A percentile compares a stretch with the other conserved stretches of the same genome.
Evolutionary conservation across 2,329 filamentous ascomycete genomes (phyloP).

Genomic region (Colletotrichum liaoningense): DNA sequence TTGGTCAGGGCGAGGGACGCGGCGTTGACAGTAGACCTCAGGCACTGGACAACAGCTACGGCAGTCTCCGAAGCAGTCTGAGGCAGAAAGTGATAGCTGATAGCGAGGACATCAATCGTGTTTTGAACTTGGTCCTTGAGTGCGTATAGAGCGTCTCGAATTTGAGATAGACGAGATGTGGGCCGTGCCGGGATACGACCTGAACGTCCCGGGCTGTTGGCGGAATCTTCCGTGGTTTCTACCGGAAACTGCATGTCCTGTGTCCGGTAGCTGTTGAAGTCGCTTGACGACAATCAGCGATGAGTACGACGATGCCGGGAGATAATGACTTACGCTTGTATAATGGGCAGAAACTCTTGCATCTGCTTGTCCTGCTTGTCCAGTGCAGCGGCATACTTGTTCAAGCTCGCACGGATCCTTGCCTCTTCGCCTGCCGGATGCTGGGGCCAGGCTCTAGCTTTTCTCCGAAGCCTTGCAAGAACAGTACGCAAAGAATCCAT

Average conservation of each 20-base stretch:
- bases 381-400: conserved; percentile 19
- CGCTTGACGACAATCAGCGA: conserved; percentile 24
- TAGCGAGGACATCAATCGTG: conserved; percentile 35
- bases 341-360: conserved; percentile 37
- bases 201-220: not conserved
- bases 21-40: conserved; percentile 35
- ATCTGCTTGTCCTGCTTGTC: conserved; percentile 35
- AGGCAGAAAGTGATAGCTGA: conserved; percentile 8
- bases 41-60: conserved; percentile 8
- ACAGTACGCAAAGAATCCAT: conserved; percentile 36
- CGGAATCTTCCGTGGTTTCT: not conserved
- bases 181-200: not conserved
- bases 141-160: conserved; percentile 39
- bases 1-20: conserved; percentile 39
- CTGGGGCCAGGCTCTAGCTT: not conserved
- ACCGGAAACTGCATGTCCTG: not conserved
- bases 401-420: not conserved
- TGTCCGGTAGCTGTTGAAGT: conserved; percentile 39
- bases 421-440: not conserved
- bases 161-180: conserved; percentile 15
- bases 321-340: conserved; percentile 36
- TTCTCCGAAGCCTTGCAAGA: conserved; percentile 33
- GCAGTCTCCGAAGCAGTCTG: not conserved
- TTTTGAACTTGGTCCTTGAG: conserved; percentile 40
- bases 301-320: too few relatives aligned